Conservation (phyloP, 176 grass and related monocot genomes). For the Phyllostachys edulis region DNA sequence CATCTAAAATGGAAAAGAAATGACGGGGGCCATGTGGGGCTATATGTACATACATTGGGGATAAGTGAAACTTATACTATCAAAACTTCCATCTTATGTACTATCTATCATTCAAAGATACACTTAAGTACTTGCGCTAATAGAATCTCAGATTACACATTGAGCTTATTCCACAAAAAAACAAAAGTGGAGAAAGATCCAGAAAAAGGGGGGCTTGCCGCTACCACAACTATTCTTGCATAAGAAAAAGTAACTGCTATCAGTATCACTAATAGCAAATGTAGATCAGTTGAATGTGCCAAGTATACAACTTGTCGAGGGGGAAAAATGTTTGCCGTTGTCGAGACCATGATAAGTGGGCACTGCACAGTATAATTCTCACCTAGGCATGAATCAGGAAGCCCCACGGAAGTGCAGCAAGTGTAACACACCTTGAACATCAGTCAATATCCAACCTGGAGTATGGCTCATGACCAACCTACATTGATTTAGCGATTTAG, state of each 20-base stretch:
- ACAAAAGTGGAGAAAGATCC: background rate
- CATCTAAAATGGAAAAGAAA: background rate
- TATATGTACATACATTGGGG: background rate
- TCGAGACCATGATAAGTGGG: background rate
- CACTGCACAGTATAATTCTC: background rate
- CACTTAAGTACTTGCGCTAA: background rate
- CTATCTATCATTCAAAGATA: background rate
- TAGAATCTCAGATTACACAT: slow-evolving; percentile 3
- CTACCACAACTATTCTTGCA: slow-evolving; percentile 23
- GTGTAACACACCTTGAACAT: background rate
- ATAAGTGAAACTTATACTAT: background rate
- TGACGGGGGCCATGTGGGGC: background rate
- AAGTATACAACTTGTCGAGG: background rate
- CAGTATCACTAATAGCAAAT: background rate
- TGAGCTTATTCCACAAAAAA: slow-evolving; percentile 22
- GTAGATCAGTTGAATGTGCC: background rate
- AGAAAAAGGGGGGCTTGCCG: background rate
- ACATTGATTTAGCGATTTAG: slow-evolving; percentile 17
- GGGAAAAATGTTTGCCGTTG: background rate
- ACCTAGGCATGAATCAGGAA: slow-evolving; percentile 21
- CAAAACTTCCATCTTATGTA: slow-evolving; percentile 9
- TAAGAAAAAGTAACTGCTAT: background rate
- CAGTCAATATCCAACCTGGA: slow-evolving; percentile 95
- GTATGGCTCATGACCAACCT: slow-evolving; percentile 91
- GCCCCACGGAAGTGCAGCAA: background rate